phyloP scores from a whole-genome alignment of 306 rosid genomes.

The Geum urbanum region DNA sequence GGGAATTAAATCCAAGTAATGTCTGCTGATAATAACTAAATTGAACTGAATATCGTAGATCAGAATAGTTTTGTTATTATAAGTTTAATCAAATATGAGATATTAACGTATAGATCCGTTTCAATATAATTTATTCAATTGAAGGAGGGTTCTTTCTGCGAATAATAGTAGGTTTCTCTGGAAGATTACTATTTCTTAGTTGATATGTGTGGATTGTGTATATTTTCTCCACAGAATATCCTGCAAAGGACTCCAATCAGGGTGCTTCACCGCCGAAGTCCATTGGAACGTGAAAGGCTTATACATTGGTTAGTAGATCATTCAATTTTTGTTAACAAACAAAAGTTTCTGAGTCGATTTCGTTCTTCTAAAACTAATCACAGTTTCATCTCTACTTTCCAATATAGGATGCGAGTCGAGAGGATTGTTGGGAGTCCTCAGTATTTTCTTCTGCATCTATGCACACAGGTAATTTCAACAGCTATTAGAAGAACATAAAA shows the following conservation, averaged over 20 bases:
- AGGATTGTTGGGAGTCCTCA: constrained; percentile 66
- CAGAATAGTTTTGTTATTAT: neutral
- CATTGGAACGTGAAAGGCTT: constrained; percentile 80
- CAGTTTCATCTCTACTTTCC: constrained; percentile 22
- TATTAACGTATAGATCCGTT: neutral
- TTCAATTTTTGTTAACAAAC: constrained; percentile 5
- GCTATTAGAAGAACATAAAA: neutral
- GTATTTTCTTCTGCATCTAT: constrained; percentile 83
- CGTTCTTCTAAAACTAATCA: constrained; percentile 10
- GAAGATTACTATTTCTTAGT: neutral
- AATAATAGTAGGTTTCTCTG: neutral
- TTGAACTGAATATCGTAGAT: neutral
- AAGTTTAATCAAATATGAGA: neutral
- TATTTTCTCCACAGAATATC: constrained; percentile 47
- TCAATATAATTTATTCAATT: neutral
- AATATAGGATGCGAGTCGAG: constrained; percentile 78
- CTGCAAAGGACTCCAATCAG: constrained; percentile 87
- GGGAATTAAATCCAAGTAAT: too few relatives aligned
- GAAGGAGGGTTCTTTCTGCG: neutral
- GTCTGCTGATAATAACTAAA: too few relatives aligned
- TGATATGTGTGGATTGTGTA: neutral
- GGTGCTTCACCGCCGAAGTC: constrained; percentile 97
- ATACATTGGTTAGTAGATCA: constrained; percentile 66
- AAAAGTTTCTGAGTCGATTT: neutral
- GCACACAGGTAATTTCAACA: constrained; percentile 64